Evolutionary conservation across 2,329 filamentous ascomycete genomes (phyloP).

Genomic region (Stromatinia cepivora): DNA sequence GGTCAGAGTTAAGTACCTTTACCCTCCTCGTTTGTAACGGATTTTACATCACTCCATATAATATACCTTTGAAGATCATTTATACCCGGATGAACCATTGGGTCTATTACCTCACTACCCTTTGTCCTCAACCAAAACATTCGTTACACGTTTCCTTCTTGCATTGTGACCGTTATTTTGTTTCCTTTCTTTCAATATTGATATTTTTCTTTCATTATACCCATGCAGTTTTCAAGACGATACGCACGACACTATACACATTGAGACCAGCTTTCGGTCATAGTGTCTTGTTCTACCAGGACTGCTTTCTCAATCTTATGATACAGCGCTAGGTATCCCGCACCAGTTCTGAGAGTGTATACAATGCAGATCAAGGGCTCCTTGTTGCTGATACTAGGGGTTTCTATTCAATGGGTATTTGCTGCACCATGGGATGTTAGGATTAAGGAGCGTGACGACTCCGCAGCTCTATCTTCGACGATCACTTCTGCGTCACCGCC

Average conservation of each 20-base stretch:
- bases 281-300: neutral
- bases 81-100: neutral
- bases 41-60: constrained; percentile 4
- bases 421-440: constrained; percentile 30
- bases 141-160: neutral
- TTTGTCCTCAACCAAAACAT: neutral
- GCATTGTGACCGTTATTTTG: neutral
- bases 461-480: constrained; percentile 33
- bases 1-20: constrained; percentile 12
- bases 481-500: constrained; percentile 25
- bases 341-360: constrained; percentile 27
- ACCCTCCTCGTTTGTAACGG: neutral
- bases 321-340: neutral
- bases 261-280: constrained; percentile 6
- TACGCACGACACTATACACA: constrained; percentile 5
- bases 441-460: constrained; percentile 34
- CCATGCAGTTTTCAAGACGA: neutral
- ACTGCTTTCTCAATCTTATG: neutral
- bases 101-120: constrained; percentile 2
- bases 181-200: neutral
- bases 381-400: constrained; percentile 32
- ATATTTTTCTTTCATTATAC: neutral
- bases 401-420: constrained; percentile 32
- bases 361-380: constrained; percentile 30
- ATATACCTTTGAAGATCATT: constrained; percentile 6